Conservation (phyloP, 495 filamentous ascomycete genomes). For the Jackrogersella minutella region DNA sequence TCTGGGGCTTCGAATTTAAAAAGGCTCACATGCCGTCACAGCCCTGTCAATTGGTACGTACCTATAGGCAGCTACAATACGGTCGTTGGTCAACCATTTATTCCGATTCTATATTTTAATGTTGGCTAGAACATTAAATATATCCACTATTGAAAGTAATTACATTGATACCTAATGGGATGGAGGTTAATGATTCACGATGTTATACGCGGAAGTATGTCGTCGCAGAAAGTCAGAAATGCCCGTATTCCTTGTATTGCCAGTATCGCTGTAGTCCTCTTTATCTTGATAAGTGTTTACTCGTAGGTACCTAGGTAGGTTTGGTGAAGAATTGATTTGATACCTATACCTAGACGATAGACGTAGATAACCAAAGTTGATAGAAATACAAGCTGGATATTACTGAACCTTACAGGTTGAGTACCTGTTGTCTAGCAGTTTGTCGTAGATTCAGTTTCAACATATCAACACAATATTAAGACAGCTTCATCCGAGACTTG, state of each 20-base stretch:
- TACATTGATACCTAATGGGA: neutral
- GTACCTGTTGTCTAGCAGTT: neutral
- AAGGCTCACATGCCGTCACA: constrained; percentile 18
- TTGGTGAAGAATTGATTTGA: neutral
- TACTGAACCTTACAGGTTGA: neutral
- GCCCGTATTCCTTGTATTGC: too few species aligned
- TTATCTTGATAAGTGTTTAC: neutral
- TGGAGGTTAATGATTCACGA: neutral
- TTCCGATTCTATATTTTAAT: too few species aligned
- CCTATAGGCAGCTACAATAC: constrained; percentile 1
- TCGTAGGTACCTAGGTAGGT: neutral
- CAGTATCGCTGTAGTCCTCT: neutral
- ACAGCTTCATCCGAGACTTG: constrained; percentile 9
- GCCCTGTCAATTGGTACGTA: neutral
- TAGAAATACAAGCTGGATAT: neutral
- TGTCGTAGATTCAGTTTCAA: constrained; percentile 1
- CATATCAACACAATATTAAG: neutral
- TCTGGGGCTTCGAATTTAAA: constrained; percentile 25
- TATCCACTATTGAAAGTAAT: too few species aligned
- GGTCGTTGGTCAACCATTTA: too few species aligned
- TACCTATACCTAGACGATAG: too few species aligned
- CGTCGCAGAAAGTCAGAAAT: too few species aligned
- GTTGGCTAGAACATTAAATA: too few species aligned
- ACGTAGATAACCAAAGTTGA: too few species aligned
- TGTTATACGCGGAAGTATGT: constrained; percentile 12